Base-by-base conservation (phyloP, 139 green algal species). In the Chlorella sp. region DNA sequence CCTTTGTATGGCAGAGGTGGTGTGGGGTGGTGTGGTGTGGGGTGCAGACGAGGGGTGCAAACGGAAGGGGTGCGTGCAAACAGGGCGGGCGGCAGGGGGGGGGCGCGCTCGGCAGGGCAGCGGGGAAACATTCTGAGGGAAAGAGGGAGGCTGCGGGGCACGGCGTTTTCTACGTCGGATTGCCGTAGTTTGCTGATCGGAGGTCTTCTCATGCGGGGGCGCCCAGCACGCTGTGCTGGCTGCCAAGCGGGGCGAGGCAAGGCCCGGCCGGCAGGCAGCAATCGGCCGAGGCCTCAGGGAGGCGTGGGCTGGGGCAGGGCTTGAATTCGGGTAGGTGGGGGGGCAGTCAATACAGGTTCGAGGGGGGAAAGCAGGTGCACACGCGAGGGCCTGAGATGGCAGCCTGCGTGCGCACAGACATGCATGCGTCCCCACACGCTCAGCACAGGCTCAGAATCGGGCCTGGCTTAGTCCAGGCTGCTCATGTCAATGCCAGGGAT, bases 401-500 rank as follows among this genome's bases (percentile, higher is more conserved):
- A n/a, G n/a, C n/a, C n/a, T n/a, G n/a, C n/a, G n/a, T n/a, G n/a
- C n/a, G n/a, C n/a, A n/a, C n/a, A n/a, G n/a, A n/a, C n/a, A n/a
- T n/a, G n/a, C n/a, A 32, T 9, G 64, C 11, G 11, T 71, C 2
- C 64, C 21, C 21, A 18, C 64, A 71, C 64, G 2, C 64, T 26
- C 64, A 18, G 64, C 64, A 12, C 64, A 71, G 64, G 71, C 71
- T 37, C 28, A 37, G 12, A 14, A 32, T 26, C n/a, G n/a, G 15
- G 76, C 18, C 18, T 18, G 36, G 61, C 80, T 75, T 48, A 87
- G 19, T 91, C 88, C 71, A 93, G 86, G 39, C 83, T 92, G 66
- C 80, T 86, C 93, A 95, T 95, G 81, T 95, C 93, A 53, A 94
- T 94, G 85, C 91, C 93, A 2, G 92, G 92, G n/a, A 95, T 90